phyloP scores from a whole-genome alignment of 23 red algal species.

The Pyropia haitanensis region DNA sequence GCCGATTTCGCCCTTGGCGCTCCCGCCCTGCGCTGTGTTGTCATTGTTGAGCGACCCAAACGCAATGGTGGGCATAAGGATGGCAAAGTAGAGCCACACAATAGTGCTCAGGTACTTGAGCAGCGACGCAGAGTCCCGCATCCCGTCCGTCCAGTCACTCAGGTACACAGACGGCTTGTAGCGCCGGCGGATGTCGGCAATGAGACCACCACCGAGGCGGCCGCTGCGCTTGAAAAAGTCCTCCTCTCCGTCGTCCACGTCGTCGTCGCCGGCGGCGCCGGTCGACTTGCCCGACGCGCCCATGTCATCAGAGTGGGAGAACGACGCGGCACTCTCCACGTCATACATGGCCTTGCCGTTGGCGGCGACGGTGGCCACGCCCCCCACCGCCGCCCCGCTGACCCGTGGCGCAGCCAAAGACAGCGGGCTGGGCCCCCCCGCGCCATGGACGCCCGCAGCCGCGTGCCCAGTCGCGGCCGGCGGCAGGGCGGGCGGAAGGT shows the following conservation, averaged over 20 bases:
- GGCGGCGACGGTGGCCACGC: not conserved
- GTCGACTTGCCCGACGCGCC: constrained; percentile 10
- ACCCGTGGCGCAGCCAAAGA: no score
- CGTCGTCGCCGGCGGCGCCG: not conserved
- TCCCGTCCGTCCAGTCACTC: constrained; percentile 76
- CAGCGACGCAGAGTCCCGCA: constrained; percentile 35
- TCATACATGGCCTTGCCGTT: constrained; percentile 1
- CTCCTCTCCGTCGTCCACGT: constrained; percentile 10
- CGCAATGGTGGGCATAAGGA: constrained; percentile 84
- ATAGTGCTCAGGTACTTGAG: constrained; percentile 82
- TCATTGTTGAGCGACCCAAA: constrained; percentile 76
- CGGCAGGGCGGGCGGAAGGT: not conserved
- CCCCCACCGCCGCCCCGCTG: no score
- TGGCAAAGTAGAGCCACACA: constrained; percentile 79
- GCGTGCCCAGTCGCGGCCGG: not conserved
- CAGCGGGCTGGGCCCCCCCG: no score
- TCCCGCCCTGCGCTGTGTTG: constrained; percentile 34
- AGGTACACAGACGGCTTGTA: constrained; percentile 51
- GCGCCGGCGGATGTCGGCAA: constrained; percentile 42
- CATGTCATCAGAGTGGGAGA: constrained; percentile 14
- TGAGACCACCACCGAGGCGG: constrained; percentile 50
- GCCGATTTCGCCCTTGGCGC: constrained; percentile 34
- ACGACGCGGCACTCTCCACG: constrained; percentile 5
- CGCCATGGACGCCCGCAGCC: not conserved
- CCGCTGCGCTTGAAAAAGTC: constrained; percentile 51